Conservation (phyloP, 805 yeast genomes). For the Candida krabiensis region DNA sequence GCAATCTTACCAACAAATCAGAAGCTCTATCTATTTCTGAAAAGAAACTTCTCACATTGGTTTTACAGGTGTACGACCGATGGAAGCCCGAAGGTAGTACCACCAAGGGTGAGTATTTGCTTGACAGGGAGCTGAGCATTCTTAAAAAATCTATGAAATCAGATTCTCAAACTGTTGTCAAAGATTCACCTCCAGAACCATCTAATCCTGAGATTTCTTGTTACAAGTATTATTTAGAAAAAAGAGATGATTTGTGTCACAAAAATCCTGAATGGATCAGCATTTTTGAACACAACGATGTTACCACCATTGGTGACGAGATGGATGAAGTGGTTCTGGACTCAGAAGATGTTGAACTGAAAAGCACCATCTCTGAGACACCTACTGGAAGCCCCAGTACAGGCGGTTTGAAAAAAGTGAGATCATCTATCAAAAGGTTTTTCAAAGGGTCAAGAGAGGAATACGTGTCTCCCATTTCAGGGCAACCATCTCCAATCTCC, state of each 20-base stretch:
- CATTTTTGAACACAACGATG: slow-evolving; percentile 13
- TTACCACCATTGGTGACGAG: background rate
- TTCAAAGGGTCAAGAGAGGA: slow-evolving; percentile 6
- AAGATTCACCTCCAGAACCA: slow-evolving; percentile 4
- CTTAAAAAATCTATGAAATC: slow-evolving; percentile 14
- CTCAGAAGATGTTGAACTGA: slow-evolving; percentile 5
- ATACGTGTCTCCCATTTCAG: slow-evolving; percentile 7
- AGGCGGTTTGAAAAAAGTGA: slow-evolving; percentile 4
- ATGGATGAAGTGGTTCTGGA: slow-evolving; percentile 1
- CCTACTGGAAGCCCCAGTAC: slow-evolving; percentile 3
- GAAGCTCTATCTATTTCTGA: background rate
- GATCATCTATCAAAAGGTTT: slow-evolving; percentile 4
- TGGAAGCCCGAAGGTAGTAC: slow-evolving; percentile 19
- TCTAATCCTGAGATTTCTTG: slow-evolving; percentile 10
- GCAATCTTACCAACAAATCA: slow-evolving; percentile 4
- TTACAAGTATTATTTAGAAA: slow-evolving; percentile 17
- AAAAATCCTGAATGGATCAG: slow-evolving; percentile 19
- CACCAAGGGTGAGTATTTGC: slow-evolving; percentile 14
- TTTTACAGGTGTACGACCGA: slow-evolving; percentile 14
- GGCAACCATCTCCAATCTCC: slow-evolving; percentile 12
- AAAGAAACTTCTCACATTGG: slow-evolving; percentile 6
- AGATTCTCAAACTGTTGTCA: slow-evolving; percentile 16
- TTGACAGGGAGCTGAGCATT: slow-evolving; percentile 18
- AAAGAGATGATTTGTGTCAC: slow-evolving; percentile 3
- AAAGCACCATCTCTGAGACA: slow-evolving; percentile 2